Evolutionary conservation across 23 red algal genomes (phyloP).

Genomic region (Gracilariopsis chorda): DNA sequence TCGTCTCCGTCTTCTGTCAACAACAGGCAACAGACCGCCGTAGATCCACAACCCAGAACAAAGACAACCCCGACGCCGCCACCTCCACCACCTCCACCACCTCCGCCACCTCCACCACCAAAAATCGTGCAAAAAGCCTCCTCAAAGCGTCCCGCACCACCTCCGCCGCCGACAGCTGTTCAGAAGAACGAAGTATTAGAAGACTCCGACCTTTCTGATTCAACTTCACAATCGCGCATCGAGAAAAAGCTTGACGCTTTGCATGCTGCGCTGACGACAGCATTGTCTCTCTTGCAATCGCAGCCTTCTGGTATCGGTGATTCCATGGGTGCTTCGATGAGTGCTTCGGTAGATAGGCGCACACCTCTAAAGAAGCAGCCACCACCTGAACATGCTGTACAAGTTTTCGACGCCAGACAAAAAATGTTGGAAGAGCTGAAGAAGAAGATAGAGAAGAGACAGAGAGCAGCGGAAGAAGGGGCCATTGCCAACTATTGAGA

Average conservation of each 20-base stretch:
- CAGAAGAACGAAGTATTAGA: not conserved
- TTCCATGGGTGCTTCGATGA: not conserved
- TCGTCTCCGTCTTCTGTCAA: not conserved
- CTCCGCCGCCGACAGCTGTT: not conserved
- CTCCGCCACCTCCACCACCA: not conserved
- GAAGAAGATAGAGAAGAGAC: conserved; percentile 18
- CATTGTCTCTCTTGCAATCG: conserved; percentile 18
- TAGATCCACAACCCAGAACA: not conserved
- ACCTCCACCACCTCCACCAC: conserved; percentile 1
- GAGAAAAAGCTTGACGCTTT: conserved; percentile 23
- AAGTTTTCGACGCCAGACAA: conserved; percentile 14
- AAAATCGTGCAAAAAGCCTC: not conserved
- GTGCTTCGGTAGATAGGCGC: not conserved
- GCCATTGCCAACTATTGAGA: conserved; percentile 1
- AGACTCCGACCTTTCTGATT: not conserved
- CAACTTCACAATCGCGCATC: conserved; percentile 12
- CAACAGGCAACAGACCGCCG: not conserved
- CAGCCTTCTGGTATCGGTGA: not conserved
- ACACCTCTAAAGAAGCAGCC: conserved; percentile 25
- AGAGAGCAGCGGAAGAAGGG: not conserved
- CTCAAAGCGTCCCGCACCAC: not conserved
- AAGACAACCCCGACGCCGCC: not conserved
- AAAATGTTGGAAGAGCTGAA: conserved; percentile 28
- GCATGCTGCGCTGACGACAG: not conserved
- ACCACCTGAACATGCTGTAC: conserved; percentile 16